These are phyloP conservation scores for Tetrapisispora taiwanensis DNA, from an alignment of 805 yeast species.

Conservation along the genomic window DNA sequence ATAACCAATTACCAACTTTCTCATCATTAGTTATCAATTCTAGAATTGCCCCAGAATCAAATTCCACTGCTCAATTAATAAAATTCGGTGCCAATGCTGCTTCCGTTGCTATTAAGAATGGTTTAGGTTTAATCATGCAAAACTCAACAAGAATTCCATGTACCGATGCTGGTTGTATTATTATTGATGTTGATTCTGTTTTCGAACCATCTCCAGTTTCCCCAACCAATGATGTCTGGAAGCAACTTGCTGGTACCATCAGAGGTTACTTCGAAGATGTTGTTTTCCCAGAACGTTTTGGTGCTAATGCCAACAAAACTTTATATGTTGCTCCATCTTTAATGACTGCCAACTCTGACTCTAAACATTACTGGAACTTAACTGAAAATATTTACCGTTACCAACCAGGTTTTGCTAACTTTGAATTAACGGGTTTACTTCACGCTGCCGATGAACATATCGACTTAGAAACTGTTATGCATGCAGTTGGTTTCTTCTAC, in stretches of 20 bases:
- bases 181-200: slow-evolving; percentile 11
- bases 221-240: slow-evolving; percentile 31
- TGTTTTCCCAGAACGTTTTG: slow-evolving; percentile 19
- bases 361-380: slow-evolving; percentile 48
- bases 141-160: slow-evolving; percentile 17
- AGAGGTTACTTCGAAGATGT: slow-evolving; percentile 47
- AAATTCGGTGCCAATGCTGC: slow-evolving; percentile 31
- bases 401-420: slow-evolving; percentile 21
- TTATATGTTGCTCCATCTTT: slow-evolving; percentile 37
- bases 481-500: slow-evolving; percentile 16
- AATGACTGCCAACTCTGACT: slow-evolving; percentile 54
- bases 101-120: slow-evolving; percentile 38
- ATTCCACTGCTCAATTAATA: slow-evolving; percentile 34
- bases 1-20: slow-evolving; percentile 66
- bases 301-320: slow-evolving; percentile 3
- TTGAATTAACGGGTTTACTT: slow-evolving; percentile 13
- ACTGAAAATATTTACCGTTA: slow-evolving; percentile 48
- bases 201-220: slow-evolving; percentile 35
- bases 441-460: slow-evolving; percentile 19
- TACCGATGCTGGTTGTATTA: slow-evolving; percentile 26
- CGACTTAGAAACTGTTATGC: slow-evolving; percentile 16
- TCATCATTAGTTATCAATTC: slow-evolving; percentile 49
- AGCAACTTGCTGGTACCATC: slow-evolving; percentile 40
- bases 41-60: slow-evolving; percentile 52
- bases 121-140: slow-evolving; percentile 34